Evolutionary conservation across 2,329 filamentous ascomycete species (phyloP).

Genomic region (Harringtonia aguacate): DNA sequence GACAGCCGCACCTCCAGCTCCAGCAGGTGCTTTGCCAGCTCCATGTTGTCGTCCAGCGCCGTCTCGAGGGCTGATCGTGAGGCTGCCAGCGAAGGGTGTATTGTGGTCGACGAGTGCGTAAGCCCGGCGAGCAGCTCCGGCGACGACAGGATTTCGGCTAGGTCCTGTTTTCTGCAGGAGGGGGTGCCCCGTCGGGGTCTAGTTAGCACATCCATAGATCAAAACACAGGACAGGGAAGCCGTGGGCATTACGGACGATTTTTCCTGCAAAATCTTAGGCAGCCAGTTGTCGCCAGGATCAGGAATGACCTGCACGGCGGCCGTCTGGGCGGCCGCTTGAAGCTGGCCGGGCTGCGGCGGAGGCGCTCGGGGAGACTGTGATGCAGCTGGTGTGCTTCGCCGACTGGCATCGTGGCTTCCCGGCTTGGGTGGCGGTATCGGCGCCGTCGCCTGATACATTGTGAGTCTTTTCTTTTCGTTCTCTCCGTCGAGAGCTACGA

Average conservation of each 20-base stretch:
- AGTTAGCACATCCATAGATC: not conserved
- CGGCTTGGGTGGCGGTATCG: constrained; percentile 62
- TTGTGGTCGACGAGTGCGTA: constrained; percentile 52
- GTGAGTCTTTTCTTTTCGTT: too few species aligned
- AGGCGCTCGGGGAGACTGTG: constrained; percentile 33
- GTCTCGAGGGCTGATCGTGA: constrained; percentile 54
- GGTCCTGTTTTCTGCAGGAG: constrained; percentile 59
- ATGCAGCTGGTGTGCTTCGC: constrained; percentile 48
- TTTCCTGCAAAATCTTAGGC: constrained; percentile 65
- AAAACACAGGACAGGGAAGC: not conserved
- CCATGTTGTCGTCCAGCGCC: constrained; percentile 60
- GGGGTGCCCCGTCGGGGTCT: not conserved
- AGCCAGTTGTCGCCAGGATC: constrained; percentile 68
- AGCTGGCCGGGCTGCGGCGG: constrained; percentile 21
- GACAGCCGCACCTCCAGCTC: constrained; percentile 47
- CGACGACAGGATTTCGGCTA: constrained; percentile 56
- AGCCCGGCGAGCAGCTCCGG: constrained; percentile 63
- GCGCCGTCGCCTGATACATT: constrained; percentile 45
- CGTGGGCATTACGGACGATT: constrained; percentile 50
- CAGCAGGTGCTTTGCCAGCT: constrained; percentile 52
- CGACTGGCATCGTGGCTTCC: constrained; percentile 58
- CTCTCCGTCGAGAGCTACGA: too few species aligned
- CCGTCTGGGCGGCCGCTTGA: constrained; percentile 13
- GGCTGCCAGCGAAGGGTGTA: constrained; percentile 60
- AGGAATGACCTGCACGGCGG: constrained; percentile 27